phyloP scores from a whole-genome alignment of 164 flowering plant species.

The Kalanchoe fedtschenkoi region DNA sequence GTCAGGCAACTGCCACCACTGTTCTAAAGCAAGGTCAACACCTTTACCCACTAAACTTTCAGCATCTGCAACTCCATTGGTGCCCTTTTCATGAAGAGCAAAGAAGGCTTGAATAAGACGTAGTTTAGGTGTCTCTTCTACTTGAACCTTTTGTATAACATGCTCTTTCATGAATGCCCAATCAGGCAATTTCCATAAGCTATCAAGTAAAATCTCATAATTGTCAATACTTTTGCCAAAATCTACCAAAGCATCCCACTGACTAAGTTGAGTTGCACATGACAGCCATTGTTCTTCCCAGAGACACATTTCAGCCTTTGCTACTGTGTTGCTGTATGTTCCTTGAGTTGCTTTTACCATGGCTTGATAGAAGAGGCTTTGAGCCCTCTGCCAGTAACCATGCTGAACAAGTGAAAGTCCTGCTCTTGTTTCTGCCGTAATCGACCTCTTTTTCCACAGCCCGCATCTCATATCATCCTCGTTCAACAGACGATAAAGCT shows the following conservation, averaged over 20 bases:
- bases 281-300: constrained; percentile 99
- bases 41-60: constrained; percentile 86
- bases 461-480: constrained; percentile 99
- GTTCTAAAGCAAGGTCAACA: constrained; percentile 77
- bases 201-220: constrained; percentile 76
- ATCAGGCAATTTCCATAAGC: constrained; percentile 86
- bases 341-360: constrained; percentile 99
- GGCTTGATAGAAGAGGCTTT: constrained; percentile 89
- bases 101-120: constrained; percentile 74
- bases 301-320: constrained; percentile 99
- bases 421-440: constrained; percentile 87
- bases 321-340: constrained; percentile 88
- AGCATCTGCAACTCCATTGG: constrained; percentile 80
- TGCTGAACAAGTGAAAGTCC: constrained; percentile 97
- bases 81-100: constrained; percentile 76
- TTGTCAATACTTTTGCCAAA: constrained; percentile 75
- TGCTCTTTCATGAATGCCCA: constrained; percentile 82
- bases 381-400: constrained; percentile 98
- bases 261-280: constrained; percentile 87
- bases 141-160: constrained; percentile 81
- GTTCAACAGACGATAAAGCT: constrained; percentile 90
- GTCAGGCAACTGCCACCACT: constrained; percentile 97
- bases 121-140: constrained; percentile 83
- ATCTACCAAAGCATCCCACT: constrained; percentile 87
- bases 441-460: constrained; percentile 82